Evolutionary conservation across 805 yeast species (phyloP), one percentile per base, ranked within the genome.

Genomic region (Kodamaea neixiangensis): DNA sequence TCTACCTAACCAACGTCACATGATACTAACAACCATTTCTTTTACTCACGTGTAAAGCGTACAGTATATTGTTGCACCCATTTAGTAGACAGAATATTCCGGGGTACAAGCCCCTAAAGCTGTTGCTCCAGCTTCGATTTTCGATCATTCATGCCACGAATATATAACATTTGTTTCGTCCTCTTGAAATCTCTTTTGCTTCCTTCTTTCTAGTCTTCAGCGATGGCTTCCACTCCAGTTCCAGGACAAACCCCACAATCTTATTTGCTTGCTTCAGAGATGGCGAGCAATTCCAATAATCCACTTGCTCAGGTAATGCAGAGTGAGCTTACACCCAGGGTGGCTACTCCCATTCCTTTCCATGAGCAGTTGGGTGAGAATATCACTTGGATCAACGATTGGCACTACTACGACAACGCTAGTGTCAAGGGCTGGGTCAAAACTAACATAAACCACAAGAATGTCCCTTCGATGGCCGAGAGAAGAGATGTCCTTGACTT

Each of bases 401-500:
- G 77, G 76, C 69, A 67, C 55, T 55, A 54, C 29, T 72, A 46
- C 35, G 56, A 48, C 38, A 25, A 46, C 39, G 47, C 51, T 20
- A 44, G 49, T 22, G 39, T 56, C 33, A 72, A 70, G 54, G 76
- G 77, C 5, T 74, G 78, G 78, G 60, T 60, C 54, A 72, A 66
- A 54, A 63, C 62, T 7, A 59, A 57, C 44, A 44, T 52, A 25
- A 59, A 57, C 47, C 64, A 58, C 21, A 55, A 52, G 33, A 54
- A 83, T 59, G 85, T 81, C 10, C 81, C 80, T 7, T 78, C 31
- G 57, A 15, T 59, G 22, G 44, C 54, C 44, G 55, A 50, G 43
- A 50, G 50, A 42, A 42, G 47, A 63, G 86, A 82, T 58, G 59
- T 69, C 9, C 61, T 82, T 17, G 78, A 79, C 49, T 65, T 83